Conservation (phyloP, 139 green algal genomes). For the Limnomonas spitsbergensis region DNA sequence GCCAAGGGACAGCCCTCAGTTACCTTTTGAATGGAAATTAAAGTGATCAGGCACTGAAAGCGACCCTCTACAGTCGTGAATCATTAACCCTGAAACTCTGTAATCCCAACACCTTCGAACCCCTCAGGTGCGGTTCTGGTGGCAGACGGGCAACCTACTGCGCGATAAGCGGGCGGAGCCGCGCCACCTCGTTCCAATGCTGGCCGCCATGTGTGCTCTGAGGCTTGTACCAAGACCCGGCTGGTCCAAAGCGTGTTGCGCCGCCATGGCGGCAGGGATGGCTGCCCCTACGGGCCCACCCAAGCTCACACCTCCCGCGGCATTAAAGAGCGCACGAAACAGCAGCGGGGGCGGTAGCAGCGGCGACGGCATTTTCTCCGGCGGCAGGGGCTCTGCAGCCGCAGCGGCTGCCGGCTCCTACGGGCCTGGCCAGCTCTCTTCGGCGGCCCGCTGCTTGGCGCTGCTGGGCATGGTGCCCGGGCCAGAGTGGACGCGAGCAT, state of each 20-base stretch:
- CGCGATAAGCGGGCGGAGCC: background rate
- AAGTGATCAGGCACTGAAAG: too few relatives aligned
- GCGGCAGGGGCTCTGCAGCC: too few relatives aligned
- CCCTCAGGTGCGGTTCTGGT: constrained; percentile 9
- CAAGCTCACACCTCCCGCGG: background rate
- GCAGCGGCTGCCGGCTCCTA: too few relatives aligned
- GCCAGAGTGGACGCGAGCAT: background rate
- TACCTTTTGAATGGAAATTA: too few relatives aligned
- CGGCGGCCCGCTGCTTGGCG: background rate
- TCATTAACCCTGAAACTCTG: too few relatives aligned
- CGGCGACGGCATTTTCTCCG: too few relatives aligned
- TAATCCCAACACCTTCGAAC: too few relatives aligned
- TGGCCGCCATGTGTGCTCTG: background rate
- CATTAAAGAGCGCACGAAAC: too few relatives aligned
- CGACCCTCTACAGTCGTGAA: too few relatives aligned
- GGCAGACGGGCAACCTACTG: background rate
- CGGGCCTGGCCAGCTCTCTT: background rate
- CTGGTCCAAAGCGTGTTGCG: background rate
- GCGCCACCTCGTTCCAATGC: background rate
- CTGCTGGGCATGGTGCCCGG: background rate
- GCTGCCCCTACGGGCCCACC: background rate
- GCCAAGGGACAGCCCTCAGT: too few relatives aligned
- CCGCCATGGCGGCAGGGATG: background rate
- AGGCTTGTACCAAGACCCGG: background rate
- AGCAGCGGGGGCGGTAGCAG: too few relatives aligned